Evolutionary conservation across 495 filamentous ascomycete genomes (phyloP).

Genomic region (Aspergillus diversus): DNA sequence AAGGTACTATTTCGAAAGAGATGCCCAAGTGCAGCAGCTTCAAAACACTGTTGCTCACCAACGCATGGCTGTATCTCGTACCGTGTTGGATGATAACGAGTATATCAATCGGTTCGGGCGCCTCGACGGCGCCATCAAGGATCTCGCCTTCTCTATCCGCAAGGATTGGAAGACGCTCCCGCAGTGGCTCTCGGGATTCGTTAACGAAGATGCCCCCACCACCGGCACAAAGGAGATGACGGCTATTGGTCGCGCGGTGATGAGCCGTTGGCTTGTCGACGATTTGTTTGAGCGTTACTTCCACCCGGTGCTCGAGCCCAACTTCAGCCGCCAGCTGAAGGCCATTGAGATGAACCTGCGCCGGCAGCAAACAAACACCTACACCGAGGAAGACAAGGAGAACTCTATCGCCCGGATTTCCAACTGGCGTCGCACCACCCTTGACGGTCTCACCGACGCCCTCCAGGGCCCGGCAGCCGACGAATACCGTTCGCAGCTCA

Average conservation of each 20-base stretch:
- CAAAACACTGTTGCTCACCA: conserved; percentile 97
- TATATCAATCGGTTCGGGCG: conserved; percentile 89
- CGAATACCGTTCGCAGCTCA: conserved; percentile 66
- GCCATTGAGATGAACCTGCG: conserved; percentile 89
- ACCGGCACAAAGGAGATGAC: conserved; percentile 96
- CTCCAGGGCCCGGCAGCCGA: conserved; percentile 66
- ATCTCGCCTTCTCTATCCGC: conserved; percentile 91
- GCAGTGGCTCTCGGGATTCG: conserved; percentile 71
- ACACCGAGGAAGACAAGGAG: conserved; percentile 85
- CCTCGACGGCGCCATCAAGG: conserved; percentile 91
- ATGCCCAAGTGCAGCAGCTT: conserved; percentile 88
- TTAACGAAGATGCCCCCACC: conserved; percentile 80
- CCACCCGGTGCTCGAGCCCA: conserved; percentile 80
- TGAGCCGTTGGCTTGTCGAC: conserved; percentile 88
- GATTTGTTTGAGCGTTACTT: conserved; percentile 91
- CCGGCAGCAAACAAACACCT: conserved; percentile 63
- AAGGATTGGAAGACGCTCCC: conserved; percentile 89
- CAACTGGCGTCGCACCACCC: conserved; percentile 89
- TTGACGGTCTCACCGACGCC: conserved; percentile 81
- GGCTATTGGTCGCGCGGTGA: conserved; percentile 86
- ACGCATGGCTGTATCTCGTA: conserved; percentile 90
- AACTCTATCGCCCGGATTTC: conserved; percentile 84
- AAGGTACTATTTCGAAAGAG: conserved; percentile 94
- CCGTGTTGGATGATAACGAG: conserved; percentile 94
- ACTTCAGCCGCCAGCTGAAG: conserved; percentile 78